Conservation (phyloP, 2,329 filamentous ascomycete genomes). For the Venturia aucupariae region DNA sequence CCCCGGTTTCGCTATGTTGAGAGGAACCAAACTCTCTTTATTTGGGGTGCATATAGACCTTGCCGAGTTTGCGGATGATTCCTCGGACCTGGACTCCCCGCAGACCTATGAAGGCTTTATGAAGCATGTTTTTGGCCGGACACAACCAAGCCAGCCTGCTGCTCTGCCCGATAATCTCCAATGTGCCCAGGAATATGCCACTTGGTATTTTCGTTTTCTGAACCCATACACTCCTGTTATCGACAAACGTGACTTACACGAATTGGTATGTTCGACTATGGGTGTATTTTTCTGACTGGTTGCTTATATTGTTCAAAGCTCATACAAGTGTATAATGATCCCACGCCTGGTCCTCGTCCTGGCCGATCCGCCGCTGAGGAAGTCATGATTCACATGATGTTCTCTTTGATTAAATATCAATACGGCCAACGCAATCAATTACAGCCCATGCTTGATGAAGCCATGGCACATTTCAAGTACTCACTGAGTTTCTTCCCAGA, state of each 20-base stretch:
- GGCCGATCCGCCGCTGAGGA: conserved; percentile 53
- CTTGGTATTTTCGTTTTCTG: conserved; percentile 67
- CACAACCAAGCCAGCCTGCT: conserved; percentile 47
- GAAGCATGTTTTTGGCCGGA: conserved; percentile 49
- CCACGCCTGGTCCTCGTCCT: conserved; percentile 52
- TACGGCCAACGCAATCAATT: conserved; percentile 61
- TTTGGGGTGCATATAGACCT: conserved; percentile 74
- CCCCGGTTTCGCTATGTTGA: conserved; percentile 54
- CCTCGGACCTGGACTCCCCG: conserved; percentile 53
- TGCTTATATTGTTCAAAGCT: conserved; percentile 17
- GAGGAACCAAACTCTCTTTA: conserved; percentile 66
- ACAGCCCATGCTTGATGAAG: conserved; percentile 51
- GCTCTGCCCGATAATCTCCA: conserved; percentile 51
- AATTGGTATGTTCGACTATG: conserved; percentile 43
- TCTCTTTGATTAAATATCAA: conserved; percentile 70
- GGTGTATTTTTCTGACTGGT: not conserved
- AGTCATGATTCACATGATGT: conserved; percentile 68
- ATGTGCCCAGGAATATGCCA: conserved; percentile 58
- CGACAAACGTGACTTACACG: conserved; percentile 66
- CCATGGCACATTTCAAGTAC: conserved; percentile 72
- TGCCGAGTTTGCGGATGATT: conserved; percentile 58
- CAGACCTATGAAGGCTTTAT: conserved; percentile 65
- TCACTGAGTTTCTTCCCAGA: conserved; percentile 60
- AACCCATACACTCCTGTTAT: conserved; percentile 65
- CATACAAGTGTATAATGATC: conserved; percentile 57